Base-by-base conservation (phyloP, 208 protist species). In the Porcisia hertigi region DNA sequence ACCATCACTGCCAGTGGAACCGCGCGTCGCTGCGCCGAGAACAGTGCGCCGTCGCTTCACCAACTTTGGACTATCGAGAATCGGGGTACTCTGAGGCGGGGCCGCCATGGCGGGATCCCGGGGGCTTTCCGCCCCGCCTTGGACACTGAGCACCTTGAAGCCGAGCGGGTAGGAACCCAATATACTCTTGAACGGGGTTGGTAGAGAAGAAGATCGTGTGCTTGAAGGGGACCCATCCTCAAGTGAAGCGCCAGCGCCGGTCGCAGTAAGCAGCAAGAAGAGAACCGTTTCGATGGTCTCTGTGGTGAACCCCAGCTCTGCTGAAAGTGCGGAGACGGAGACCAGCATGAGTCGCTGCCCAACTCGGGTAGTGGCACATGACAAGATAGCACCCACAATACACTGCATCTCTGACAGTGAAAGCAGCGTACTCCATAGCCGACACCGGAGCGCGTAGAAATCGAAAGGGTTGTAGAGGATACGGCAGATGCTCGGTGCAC, bases 371-470 rank as follows among this genome's bases (percentile, higher is more conserved):
- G 73, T 78, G 6, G 89, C 82, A 41, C 83, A 76, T 16, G 57
- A 52, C n/a, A 96, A 67, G 45, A 97, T 85, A 6, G 45, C 69
- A 34, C 62, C 36, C 47, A 96, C 84, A 43, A 96, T 85, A 30
- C 62, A 53, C 36, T 54, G 73, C 84, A 96, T 82, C 83, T 96
- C 91, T 20, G 70, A 49, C 18, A 76, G 86, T 2, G 94, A 94
- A 2, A 95, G 59, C 58, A 89, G 54, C 30, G 91, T 82, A 3
- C 83, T 30, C 77, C 90, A 88, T 23, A 88, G 49, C 1, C 92
- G 91, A 62, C 86, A 91, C 86, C 98, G 88, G 87, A 98, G 77
- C 76, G 92, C 36, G 98, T 98, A 93, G 91, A 99, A 89, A 92
- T 99, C 89, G 97, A 85, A 94, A 1, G 95, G 93, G 80, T 95